Conservation (phyloP, 2,329 filamentous ascomycete species). For the Colletotrichum sp. region DNA sequence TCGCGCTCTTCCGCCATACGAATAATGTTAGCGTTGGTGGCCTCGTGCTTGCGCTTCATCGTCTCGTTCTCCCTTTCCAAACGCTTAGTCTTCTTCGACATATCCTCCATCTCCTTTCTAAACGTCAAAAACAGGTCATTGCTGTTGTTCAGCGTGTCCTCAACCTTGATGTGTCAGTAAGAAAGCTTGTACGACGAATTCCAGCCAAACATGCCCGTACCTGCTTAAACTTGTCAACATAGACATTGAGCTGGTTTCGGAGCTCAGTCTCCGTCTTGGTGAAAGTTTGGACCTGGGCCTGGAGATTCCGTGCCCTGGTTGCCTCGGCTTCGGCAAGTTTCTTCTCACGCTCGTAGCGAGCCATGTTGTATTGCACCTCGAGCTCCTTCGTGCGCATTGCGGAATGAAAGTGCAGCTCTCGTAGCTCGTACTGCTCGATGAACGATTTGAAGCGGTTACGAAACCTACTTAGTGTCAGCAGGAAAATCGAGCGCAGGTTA, state of each 20-base stretch:
- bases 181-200: background rate
- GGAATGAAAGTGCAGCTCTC: constrained; percentile 92
- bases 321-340: constrained; percentile 85
- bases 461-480: constrained; percentile 63
- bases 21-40: constrained; percentile 92
- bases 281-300: constrained; percentile 91
- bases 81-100: constrained; percentile 98
- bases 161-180: constrained; percentile 68
- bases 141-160: constrained; percentile 97
- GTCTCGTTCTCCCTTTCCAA: constrained; percentile 95
- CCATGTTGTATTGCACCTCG: constrained; percentile 91
- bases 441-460: constrained; percentile 92
- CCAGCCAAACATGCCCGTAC: constrained; percentile 53
- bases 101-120: constrained; percentile 98
- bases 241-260: constrained; percentile 94
- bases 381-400: constrained; percentile 93
- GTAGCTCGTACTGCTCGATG: constrained; percentile 94
- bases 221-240: constrained; percentile 99
- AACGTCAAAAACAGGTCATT: constrained; percentile 98
- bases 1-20: constrained; percentile 97
- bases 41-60: constrained; percentile 90
- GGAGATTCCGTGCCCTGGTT: constrained; percentile 81
- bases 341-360: constrained; percentile 87
- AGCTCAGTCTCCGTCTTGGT: constrained; percentile 95
- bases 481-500: background rate